Evolutionary conservation across 31 red algal species (phyloP), one percentile per base, ranked within the genome.

Genomic region (Endocladia muricata): DNA sequence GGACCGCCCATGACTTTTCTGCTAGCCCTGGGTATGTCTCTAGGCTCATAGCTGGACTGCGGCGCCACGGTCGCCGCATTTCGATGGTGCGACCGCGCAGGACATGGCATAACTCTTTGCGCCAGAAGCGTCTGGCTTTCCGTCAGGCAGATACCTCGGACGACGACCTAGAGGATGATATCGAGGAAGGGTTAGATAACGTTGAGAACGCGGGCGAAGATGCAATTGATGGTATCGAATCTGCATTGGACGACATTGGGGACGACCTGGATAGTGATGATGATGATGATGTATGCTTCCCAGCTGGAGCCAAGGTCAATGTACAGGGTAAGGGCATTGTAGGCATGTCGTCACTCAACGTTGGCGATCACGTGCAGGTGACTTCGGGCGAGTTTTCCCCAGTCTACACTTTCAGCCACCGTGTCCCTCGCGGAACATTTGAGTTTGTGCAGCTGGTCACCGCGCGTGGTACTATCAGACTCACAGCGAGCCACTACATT

Each of bases 401-500:
- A 23, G 86, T 90, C 23, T 81, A 76, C 19, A 34, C 55, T 6
- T 90, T 90, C 49, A 72, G 72, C 4, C 86, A 90, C 70, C 57
- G 70, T 37, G 37, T 60, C 1, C 15, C 28, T 1, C 4, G 19
- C 1, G 61, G 36, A 11, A 32, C 33, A 2, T 70, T 77, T 39
- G 52, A 48, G 21, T 90, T 82, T 47, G 73, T 79, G 72, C 28
- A 55, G 22, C 11, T 92, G 25, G 22, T 25, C 17, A 84, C 72
- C 22, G 62, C 61, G 55, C 28, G 37, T 19, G 60, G 55, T 6
- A 30, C 64, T 22, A 32, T 92, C 21, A 62, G 19, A 9, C 19
- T 79, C 21, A 84, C 49, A 15, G 65, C 35, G n/a, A 74, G 80
- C 1, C 88, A 92, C 47, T 92, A 92, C 42, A 74, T 92, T 22